Base-by-base conservation (phyloP, 2,329 filamentous ascomycete genomes). In the Colletotrichum siamense region DNA sequence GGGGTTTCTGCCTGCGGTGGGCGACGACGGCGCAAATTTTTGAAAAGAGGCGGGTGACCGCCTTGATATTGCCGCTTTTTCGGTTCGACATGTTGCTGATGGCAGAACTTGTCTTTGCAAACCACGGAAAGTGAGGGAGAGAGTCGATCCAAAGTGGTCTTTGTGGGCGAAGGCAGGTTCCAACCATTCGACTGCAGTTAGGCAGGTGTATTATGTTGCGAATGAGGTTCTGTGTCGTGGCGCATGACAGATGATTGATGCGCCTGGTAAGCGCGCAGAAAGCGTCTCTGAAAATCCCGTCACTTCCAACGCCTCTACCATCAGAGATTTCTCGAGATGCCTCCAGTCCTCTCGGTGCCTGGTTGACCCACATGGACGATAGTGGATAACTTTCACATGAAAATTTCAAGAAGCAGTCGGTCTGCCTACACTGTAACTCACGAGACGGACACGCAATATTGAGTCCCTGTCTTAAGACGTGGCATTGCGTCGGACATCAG, bases 21-120 rank as follows among this genome's bases (percentile, higher is more conserved):
- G 59, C 26, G 15, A 32, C 64, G 32, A 61, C 18, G 18, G 32
- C n/a, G 57, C 64, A 76, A 69, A 65, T 22, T 76, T 73, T 64
- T 24, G 26, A n/a, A 22, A 30, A 57, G 66, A 63, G 70, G 70
- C 73, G 67, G 73, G 70, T 73, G 55, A 73, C 73, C 64, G 73
- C 70, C 64, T 44, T 24, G 2, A n/a, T 69, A 68, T 49, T 76
- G 73, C 73, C 73, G 70, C 18, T 59, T 69, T 76, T 49, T 59
- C 32, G 13, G 28, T 1, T 66, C 28, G 22, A 55, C 15, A 52
- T 15, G 15, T 18, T 28, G 13, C 15, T 49, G 26, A 64, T 8
- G 6, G 8, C 28, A 65, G 39, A 52, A 36, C 16, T 73, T 64
- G 18, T 39, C 28, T 65, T 49, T 44, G 7, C 70, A 76, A 52